Conservation (phyloP, 1,284 basidiomycete genomes). For the Apiotrichum sp. region DNA sequence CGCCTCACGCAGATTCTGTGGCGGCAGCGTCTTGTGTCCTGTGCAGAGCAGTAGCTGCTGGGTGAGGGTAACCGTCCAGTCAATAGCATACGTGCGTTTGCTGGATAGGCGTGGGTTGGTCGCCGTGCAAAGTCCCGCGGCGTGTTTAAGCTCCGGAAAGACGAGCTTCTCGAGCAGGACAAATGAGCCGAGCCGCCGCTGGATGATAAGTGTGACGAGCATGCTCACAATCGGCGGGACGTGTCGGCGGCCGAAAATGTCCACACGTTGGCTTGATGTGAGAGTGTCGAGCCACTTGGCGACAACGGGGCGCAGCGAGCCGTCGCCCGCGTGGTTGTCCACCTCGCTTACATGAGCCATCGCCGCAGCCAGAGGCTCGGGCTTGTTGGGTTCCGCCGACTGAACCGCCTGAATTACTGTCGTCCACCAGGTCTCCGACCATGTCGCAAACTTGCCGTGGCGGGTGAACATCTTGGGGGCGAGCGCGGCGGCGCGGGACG, state of each 20-base stretch:
- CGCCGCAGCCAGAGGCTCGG: conserved; percentile 12
- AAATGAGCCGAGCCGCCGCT: conserved; percentile 25
- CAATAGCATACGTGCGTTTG: conserved; percentile 26
- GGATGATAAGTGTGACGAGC: conserved; percentile 29
- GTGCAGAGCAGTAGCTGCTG: conserved; percentile 35
- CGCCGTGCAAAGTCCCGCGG: conserved; percentile 18
- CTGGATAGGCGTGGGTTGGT: conserved; percentile 24
- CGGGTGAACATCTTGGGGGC: conserved; percentile 27
- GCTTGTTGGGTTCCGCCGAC: conserved; percentile 10
- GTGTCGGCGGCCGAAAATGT: conserved; percentile 22
- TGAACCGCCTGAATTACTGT: conserved; percentile 25
- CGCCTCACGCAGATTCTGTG: conserved; percentile 30
- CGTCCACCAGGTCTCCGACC: conserved; percentile 33
- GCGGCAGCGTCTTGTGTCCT: conserved; percentile 27
- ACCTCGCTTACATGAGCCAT: conserved; percentile 27
- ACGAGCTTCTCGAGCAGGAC: conserved; percentile 28
- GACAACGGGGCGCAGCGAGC: conserved; percentile 19
- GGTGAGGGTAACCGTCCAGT: conserved; percentile 28
- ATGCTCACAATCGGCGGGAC: conserved; percentile 18
- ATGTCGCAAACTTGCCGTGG: conserved; percentile 29
- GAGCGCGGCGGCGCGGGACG: conserved; percentile 15
- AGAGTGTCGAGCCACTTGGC: conserved; percentile 22
- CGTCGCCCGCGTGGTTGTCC: conserved; percentile 16
- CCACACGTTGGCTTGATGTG: conserved; percentile 13
- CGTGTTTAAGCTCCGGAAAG: conserved; percentile 34